Evolutionary conservation across 1,139 yeast species (phyloP), one percentile per base, ranked within the genome.

Genomic region (Pichiaceae sp.): DNA sequence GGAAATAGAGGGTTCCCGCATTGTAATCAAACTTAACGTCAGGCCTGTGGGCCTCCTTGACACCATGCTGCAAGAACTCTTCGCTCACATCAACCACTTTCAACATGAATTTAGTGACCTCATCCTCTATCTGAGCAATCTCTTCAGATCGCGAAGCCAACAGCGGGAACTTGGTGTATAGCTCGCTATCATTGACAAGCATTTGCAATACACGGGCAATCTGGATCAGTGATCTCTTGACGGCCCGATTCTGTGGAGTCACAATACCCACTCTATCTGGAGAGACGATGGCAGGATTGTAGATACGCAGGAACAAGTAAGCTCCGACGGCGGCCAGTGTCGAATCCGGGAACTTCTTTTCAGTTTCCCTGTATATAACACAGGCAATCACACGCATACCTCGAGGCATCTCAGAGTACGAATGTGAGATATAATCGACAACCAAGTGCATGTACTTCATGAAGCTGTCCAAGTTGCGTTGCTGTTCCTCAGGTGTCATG

Each of bases 211-310:
- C 78, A 51, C 87, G 85, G 3, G 95, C 97, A 34, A 91, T 62
- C 44, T 84, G 79, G 51, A 91, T 79, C 37, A 85, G 68, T 1
- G 87, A 74, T 45, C 95, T 68, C 46, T 87, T 80, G 9, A 79
- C 76, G 25, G 65, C 69, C n/a, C 41, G 36, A 4, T 47, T 40
- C 5, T 33, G 20, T 2, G 36, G 24, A 6, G 42, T 25, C 4
- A 66, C 59, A 25, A 74, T 64, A 18, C 65, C 65, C 38, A 81
- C 75, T 3, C 86, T 70, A 45, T 85, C 95, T 0, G 97, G 96
- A 32, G 91, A 80, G 12, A 89, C 89, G 43, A 91, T 78, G 0
- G 95, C 95, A 7, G 98, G 97, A 53, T 95, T 87, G 43, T 86
- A 72, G 48, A 84, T 81, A 42, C 97, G 68, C 46, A 91, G 65